A percentile compares a stretch with the other conserved stretches of the same genome.
phyloP scores from a whole-genome alignment of 1,284 basidiomycete genomes.

The Rhodofomes roseus region DNA sequence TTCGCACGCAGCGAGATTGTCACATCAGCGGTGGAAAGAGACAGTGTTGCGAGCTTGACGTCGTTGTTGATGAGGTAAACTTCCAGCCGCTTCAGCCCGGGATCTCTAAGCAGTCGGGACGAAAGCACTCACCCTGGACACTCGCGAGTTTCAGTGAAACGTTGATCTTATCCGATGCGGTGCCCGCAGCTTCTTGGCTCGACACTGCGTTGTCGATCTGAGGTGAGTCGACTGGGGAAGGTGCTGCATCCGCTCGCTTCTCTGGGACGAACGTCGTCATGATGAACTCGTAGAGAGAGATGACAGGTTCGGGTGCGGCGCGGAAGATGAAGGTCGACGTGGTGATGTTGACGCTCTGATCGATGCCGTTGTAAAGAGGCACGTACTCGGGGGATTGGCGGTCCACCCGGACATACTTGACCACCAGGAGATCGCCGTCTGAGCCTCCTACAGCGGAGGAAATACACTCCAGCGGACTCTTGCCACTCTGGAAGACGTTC shows the following conservation, averaged over 20 bases:
- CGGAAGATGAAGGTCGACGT: conserved; percentile 93
- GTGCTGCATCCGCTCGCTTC: conserved; percentile 22
- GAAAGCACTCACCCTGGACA: conserved; percentile 62
- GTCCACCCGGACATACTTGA: conserved; percentile 82
- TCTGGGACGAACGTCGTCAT: conserved; percentile 91
- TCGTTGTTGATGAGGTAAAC: conserved; percentile 84
- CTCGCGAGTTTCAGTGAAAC: conserved; percentile 86
- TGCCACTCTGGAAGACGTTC: conserved; percentile 65
- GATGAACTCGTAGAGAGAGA: conserved; percentile 94
- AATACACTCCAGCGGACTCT: conserved; percentile 65
- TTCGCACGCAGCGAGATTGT: conserved; percentile 74
- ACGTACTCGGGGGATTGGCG: conserved; percentile 86
- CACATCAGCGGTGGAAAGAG: conserved; percentile 90
- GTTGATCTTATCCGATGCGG: conserved; percentile 62
- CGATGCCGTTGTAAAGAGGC: conserved; percentile 81
- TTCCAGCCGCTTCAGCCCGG: conserved; percentile 28
- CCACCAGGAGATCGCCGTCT: conserved; percentile 74
- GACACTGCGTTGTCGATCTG: conserved; percentile 3
- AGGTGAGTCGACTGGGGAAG: conserved; percentile 10
- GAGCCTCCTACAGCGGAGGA: conserved; percentile 61
- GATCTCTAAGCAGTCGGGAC: background rate
- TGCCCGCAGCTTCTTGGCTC: conserved; percentile 9
- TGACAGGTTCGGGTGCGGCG: conserved; percentile 88
- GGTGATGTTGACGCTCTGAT: conserved; percentile 86
- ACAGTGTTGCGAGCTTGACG: conserved; percentile 78